phyloP scores from a whole-genome alignment of 2,329 filamentous ascomycete species.

The Talaromyces sp. region DNA sequence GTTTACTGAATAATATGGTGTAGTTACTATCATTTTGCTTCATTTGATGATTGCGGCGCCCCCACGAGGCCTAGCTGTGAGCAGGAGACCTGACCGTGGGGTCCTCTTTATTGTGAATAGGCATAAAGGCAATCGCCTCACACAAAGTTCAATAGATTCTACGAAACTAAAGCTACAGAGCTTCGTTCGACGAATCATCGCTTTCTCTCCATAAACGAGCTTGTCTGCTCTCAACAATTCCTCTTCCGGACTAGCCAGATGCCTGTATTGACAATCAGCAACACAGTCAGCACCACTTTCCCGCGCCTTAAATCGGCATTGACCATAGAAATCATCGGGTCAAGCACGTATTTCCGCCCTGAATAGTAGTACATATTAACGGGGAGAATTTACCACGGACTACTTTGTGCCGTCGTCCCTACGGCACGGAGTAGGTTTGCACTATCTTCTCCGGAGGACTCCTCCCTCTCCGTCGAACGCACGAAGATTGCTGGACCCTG shows the following conservation, averaged over 20 bases:
- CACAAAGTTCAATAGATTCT: not conserved
- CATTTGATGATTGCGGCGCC: not conserved
- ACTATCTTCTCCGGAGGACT: not conserved
- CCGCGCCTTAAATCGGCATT: not conserved
- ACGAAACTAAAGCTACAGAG: not conserved
- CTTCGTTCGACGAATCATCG: not conserved
- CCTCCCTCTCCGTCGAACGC: not conserved
- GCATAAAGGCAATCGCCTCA: not conserved
- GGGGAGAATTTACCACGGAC: not conserved
- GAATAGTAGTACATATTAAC: not conserved
- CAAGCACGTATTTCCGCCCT: not conserved
- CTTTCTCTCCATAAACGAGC: not conserved
- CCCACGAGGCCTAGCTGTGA: not conserved
- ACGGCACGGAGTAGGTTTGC: not conserved
- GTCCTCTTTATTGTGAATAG: not conserved
- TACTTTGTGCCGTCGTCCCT: not conserved
- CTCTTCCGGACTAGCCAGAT: not conserved
- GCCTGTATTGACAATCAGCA: not conserved
- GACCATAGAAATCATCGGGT: not conserved
- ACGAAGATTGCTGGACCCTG: not conserved
- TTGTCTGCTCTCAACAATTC: conserved; percentile 1
- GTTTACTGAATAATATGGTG: not conserved
- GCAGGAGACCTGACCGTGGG: not conserved
- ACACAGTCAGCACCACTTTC: not conserved
- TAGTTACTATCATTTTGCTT: not conserved